Percentiles rank a stretch among this genome's conserved stretches.
phyloP scores from a whole-genome alignment of 2,329 filamentous ascomycete genomes.

The Taxawa tesnikishii region DNA sequence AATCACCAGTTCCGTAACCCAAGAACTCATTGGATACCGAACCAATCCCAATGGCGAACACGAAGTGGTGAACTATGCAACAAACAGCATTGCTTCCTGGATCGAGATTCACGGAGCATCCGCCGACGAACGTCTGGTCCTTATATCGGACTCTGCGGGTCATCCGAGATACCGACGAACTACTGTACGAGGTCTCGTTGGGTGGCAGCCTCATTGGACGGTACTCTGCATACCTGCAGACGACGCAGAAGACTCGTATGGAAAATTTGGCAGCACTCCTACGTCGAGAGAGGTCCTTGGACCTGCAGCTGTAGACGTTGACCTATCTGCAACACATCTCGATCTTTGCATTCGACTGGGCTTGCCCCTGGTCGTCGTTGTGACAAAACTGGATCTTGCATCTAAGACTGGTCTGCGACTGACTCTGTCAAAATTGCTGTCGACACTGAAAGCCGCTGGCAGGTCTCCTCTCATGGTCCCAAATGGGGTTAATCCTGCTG shows the following conservation, averaged over 20 bases:
- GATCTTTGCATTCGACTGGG: constrained; percentile 72
- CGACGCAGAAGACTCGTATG: constrained; percentile 42
- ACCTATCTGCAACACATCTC: constrained; percentile 68
- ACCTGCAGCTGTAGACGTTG: constrained; percentile 43
- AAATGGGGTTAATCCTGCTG: constrained; percentile 12
- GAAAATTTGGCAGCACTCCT: constrained; percentile 32
- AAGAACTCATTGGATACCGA: constrained; percentile 79
- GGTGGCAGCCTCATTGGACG: constrained; percentile 93
- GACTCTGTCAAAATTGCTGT: constrained; percentile 61
- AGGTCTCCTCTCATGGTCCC: constrained; percentile 61
- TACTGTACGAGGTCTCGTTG: constrained; percentile 77
- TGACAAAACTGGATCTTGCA: constrained; percentile 85
- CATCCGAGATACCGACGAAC: constrained; percentile 83
- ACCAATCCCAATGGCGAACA: constrained; percentile 17
- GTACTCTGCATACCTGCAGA: constrained; percentile 78
- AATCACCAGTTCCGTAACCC: constrained; percentile 85
- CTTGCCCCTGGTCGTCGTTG: constrained; percentile 65
- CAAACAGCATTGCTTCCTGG: constrained; percentile 83
- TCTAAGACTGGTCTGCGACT: constrained; percentile 58
- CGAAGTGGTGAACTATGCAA: constrained; percentile 68
- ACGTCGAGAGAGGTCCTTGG: constrained; percentile 41
- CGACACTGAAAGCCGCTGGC: constrained; percentile 62
- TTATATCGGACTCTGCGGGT: constrained; percentile 85
- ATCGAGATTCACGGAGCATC: constrained; percentile 79
- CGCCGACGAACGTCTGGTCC: constrained; percentile 63